A percentile compares a stretch with the other conserved stretches of the same genome.
These are phyloP conservation scores for Silene conica DNA, from an alignment of 148 eudicot species.

Conservation along the genomic window DNA sequence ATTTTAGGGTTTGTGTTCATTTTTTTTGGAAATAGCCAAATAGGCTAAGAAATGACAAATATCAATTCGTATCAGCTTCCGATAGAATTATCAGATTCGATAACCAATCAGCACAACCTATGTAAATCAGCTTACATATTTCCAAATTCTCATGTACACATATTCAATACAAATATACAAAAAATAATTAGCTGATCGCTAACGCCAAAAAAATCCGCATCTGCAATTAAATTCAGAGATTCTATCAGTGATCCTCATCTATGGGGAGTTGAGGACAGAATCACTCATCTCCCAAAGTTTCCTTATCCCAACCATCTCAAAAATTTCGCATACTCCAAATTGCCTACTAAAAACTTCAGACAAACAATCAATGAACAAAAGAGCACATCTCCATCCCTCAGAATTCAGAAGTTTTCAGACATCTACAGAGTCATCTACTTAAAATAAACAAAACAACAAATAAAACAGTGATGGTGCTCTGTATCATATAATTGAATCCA, in stretches of 20 bases:
- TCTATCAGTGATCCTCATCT: neutral
- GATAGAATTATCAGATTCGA: neutral
- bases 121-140: neutral
- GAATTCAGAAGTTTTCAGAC: neutral
- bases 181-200: neutral
- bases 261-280: neutral
- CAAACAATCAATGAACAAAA: conserved; percentile 9
- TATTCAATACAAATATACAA: neutral
- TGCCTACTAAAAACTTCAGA: neutral
- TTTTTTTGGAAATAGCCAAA: no score
- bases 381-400: neutral
- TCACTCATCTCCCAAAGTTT: neutral
- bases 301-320: neutral
- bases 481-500: conserved; percentile 4
- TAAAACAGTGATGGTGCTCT: neutral
- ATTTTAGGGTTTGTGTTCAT: no score
- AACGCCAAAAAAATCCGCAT: neutral
- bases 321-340: neutral
- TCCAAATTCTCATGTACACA: neutral
- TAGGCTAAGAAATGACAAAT: neutral
- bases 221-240: conserved; percentile 8
- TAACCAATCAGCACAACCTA: neutral
- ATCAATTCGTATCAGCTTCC: neutral
- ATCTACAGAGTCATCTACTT: neutral
- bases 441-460: neutral